Percentiles rank a stretch among this genome's conserved stretches.
These are phyloP conservation scores for Cicer cuneatum DNA, from an alignment of 306 rosid genomes.

Conservation along the genomic window DNA sequence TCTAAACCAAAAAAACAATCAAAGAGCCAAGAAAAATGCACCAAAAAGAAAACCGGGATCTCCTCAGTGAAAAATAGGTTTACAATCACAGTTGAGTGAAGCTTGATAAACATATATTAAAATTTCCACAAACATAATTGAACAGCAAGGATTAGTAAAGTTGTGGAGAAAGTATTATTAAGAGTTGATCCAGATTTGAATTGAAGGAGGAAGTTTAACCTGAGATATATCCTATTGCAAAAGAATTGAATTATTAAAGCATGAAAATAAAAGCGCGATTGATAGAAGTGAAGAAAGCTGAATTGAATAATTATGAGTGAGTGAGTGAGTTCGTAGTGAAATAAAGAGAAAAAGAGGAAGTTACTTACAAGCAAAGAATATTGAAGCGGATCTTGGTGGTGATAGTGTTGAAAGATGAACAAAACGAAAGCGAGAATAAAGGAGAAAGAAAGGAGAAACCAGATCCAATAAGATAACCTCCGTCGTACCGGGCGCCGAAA, in stretches of 20 bases:
- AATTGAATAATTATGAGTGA: no score
- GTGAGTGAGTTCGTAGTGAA: no score
- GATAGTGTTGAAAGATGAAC: conserved; percentile 84
- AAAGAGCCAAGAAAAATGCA: background rate
- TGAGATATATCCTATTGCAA: no score
- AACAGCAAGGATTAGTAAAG: no score
- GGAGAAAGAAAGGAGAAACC: conserved; percentile 74
- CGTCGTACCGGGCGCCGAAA: conserved; percentile 96
- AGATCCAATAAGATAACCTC: conserved; percentile 92
- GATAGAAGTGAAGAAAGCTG: no score
- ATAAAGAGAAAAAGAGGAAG: background rate
- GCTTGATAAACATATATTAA: no score
- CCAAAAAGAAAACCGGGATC: background rate
- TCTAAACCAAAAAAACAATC: background rate
- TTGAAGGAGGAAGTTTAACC: background rate
- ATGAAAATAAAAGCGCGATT: no score
- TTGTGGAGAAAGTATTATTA: background rate
- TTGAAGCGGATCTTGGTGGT: conserved; percentile 75
- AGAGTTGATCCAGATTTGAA: conserved; percentile 8
- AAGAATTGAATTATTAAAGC: no score
- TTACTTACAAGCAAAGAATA: conserved; percentile 60
- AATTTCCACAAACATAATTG: no score
- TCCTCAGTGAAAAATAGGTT: background rate
- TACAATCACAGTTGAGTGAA: background rate
- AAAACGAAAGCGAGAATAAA: conserved; percentile 66